Conservation (phyloP, 2,329 filamentous ascomycete species). For the Nothopassalora personata region DNA sequence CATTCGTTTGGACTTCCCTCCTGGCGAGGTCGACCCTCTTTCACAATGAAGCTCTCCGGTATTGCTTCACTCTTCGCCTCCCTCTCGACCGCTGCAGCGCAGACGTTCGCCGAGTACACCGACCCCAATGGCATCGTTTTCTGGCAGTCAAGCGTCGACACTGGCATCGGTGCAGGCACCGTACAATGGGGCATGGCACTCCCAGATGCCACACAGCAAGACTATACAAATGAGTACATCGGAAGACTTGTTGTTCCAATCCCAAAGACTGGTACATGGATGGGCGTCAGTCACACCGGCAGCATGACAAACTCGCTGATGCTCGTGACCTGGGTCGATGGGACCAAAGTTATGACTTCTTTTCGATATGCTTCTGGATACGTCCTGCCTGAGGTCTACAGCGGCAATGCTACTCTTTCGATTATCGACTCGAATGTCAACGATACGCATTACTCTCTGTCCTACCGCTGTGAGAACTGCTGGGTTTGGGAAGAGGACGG, state of each 20-base stretch:
- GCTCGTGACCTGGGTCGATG: slow-evolving; percentile 54
- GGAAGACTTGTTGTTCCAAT: slow-evolving; percentile 49
- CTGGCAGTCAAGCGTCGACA: slow-evolving; percentile 45
- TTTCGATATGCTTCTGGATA: slow-evolving; percentile 58
- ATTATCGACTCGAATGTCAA: slow-evolving; percentile 56
- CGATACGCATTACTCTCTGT: slow-evolving; percentile 54
- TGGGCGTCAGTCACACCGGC: slow-evolving; percentile 53
- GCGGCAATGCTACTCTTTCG: slow-evolving; percentile 57
- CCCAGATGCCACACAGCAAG: slow-evolving; percentile 39
- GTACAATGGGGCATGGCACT: slow-evolving; percentile 53
- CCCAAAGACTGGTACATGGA: slow-evolving; percentile 49
- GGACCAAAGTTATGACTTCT: slow-evolving; percentile 51
- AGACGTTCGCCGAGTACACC: slow-evolving; percentile 25
- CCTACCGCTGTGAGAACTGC: slow-evolving; percentile 58
- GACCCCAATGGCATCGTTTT: slow-evolving; percentile 50
- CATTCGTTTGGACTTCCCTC: slow-evolving; percentile 7
- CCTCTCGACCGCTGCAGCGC: slow-evolving; percentile 20
- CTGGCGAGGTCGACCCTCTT: slow-evolving; percentile 12
- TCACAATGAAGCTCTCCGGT: slow-evolving; percentile 24
- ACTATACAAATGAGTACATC: slow-evolving; percentile 51
- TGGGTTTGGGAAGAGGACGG: slow-evolving; percentile 42
- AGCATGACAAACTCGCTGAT: slow-evolving; percentile 56
- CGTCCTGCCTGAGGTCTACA: slow-evolving; percentile 53
- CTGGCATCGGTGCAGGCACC: slow-evolving; percentile 40
- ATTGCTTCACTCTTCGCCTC: slow-evolving; percentile 16